These are phyloP conservation scores for Rutstroemia sp. DNA, from an alignment of 2,329 filamentous ascomycete species.

Conservation along the genomic window DNA sequence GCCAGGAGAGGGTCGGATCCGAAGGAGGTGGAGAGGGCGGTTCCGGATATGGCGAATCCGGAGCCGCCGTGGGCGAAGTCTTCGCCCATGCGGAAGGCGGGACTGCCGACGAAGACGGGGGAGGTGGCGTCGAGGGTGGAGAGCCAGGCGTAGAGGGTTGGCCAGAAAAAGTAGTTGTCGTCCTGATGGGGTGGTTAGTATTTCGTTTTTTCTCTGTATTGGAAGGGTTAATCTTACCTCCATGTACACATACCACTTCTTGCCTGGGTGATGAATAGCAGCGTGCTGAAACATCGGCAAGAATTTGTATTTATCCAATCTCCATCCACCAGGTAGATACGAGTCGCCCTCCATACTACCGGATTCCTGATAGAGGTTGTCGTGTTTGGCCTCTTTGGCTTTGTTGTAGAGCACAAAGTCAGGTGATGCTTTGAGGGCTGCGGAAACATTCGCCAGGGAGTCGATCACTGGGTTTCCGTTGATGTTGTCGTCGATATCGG, in stretches of 20 bases:
- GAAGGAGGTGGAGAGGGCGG: constrained; percentile 35
- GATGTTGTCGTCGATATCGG: constrained; percentile 11
- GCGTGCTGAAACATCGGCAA: constrained; percentile 51
- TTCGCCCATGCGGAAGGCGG: constrained; percentile 34
- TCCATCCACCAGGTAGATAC: constrained; percentile 35
- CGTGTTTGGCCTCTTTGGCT: constrained; percentile 1
- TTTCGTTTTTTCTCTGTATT: not conserved
- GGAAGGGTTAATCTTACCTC: constrained; percentile 28
- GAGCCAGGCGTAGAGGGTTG: constrained; percentile 44
- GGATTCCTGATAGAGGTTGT: constrained; percentile 14
- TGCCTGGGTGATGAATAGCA: constrained; percentile 41
- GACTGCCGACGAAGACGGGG: constrained; percentile 41
- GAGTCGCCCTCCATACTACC: constrained; percentile 13
- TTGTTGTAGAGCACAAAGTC: constrained; percentile 12
- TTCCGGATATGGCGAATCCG: constrained; percentile 45
- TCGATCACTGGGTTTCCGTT: constrained; percentile 11
- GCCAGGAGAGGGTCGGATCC: constrained; percentile 6
- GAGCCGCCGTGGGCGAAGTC: constrained; percentile 50
- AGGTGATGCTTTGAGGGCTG: constrained; percentile 10
- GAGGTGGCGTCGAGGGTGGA: constrained; percentile 35
- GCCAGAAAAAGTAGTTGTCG: constrained; percentile 50
- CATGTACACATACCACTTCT: constrained; percentile 53
- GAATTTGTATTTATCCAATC: constrained; percentile 56
- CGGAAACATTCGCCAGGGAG: constrained; percentile 12
- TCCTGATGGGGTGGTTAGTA: constrained; percentile 24